These are phyloP conservation scores for Perkinsus marinus DNA, from an alignment of 169 alveolate species.

Conservation along the genomic window DNA sequence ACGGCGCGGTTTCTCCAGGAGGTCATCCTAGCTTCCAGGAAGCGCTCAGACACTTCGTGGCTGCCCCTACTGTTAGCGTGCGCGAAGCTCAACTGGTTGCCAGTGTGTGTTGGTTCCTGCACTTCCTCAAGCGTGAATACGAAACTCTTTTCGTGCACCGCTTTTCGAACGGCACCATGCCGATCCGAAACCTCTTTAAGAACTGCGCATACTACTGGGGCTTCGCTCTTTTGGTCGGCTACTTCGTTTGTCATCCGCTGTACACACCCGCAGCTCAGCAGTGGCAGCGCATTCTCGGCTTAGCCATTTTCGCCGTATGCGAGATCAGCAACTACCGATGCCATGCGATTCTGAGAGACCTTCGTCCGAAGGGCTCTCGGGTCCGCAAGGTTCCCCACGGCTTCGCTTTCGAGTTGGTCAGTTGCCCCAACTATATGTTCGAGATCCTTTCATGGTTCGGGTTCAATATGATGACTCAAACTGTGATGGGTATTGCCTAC, in stretches of 20 bases:
- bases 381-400: conserved; percentile 73
- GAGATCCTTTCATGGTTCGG: conserved; percentile 85
- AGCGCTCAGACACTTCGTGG: neutral
- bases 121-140: conserved; percentile 88
- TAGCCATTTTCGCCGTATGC: conserved; percentile 46
- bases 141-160: conserved; percentile 91
- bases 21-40: neutral
- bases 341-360: conserved; percentile 77
- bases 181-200: conserved; percentile 73
- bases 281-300: conserved; percentile 10
- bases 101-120: conserved; percentile 42
- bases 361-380: conserved; percentile 78
- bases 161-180: conserved; percentile 92
- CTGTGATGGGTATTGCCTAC: conserved; percentile 40
- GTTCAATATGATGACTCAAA: conserved; percentile 61
- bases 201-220: conserved; percentile 94
- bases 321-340: conserved; percentile 82
- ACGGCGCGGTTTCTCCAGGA: conserved; percentile 35
- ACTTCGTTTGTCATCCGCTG: conserved; percentile 81
- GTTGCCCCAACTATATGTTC: conserved; percentile 96
- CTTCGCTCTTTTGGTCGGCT: conserved; percentile 74
- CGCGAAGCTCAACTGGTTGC: neutral
- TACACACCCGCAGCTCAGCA: conserved; percentile 48
- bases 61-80: neutral
- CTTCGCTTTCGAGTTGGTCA: conserved; percentile 84